Evolutionary conservation across 1,139 yeast genomes (phyloP), one percentile per base, ranked within the genome.

Genomic region (Hansenula lynferdii): DNA sequence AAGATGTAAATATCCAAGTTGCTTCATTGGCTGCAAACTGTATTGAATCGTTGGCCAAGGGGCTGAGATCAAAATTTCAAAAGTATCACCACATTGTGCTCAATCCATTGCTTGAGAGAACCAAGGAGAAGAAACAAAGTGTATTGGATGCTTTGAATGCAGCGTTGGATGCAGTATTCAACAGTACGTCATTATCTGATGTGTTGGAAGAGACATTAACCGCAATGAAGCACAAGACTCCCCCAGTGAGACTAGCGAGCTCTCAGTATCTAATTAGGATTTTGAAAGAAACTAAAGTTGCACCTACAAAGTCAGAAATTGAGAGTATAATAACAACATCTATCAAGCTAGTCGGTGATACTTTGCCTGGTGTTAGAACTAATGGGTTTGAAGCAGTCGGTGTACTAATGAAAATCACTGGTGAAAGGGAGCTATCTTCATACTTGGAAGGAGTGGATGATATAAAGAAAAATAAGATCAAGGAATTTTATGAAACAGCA

Each of bases 1-100:
- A 80, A 54, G 99, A 92, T 64, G 95, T 94, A 4, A 94, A 94
- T 57, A 72, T 90, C 39, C 92, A 84, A 59, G 96, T 86, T 12
- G 96, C 87, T 0, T 82, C 84, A 23, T 57, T 83, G 28, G 90
- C 97, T 0, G 85, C 96, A 2, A 77, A 78, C 42, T 77, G 86
- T 41, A 65, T 83, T 17, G 78, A 74, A 41, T 63, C 64, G 32
- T 58, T 92, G 28, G 85, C 87, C 1, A 72, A 69, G 30, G 96
- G 95, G 1, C 67, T 90, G 36, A 72, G 83, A 37, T 48, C 56
- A 2, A 60, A 66, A 22, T 81, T 85, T 61, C 66, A 67, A 34
- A 69, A 65, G 47, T 87, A 86, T 57, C 72, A 71, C 34, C 47
- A 67, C 0, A 53, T 72, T 1, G 70, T 87, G 2, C 62, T 87